These are phyloP conservation scores for Phytopythium chamaehyphon DNA, from an alignment of 352 stramenopile genomes.

Conservation along the genomic window DNA sequence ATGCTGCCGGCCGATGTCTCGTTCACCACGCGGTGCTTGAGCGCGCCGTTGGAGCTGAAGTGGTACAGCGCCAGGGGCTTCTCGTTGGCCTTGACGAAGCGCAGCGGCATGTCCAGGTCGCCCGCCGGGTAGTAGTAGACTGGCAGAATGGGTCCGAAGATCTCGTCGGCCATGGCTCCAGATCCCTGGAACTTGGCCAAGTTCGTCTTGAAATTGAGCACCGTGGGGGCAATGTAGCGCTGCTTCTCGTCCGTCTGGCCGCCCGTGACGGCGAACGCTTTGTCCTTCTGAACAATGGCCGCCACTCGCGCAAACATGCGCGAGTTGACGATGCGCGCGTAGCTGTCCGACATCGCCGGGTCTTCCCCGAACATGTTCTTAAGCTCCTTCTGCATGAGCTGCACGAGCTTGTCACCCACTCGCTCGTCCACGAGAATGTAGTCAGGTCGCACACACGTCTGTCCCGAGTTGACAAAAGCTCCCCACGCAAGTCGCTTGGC, in stretches of 20 bases:
- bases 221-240: slow-evolving; percentile 80
- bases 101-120: slow-evolving; percentile 27
- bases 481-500: slow-evolving; percentile 82
- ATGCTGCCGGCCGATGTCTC: slow-evolving; percentile 60
- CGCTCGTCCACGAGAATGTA: slow-evolving; percentile 89
- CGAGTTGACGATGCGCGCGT: slow-evolving; percentile 72
- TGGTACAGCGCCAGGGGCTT: slow-evolving; percentile 88
- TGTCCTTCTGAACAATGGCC: slow-evolving; percentile 29
- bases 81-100: slow-evolving; percentile 31
- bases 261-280: slow-evolving; percentile 52
- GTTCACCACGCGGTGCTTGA: slow-evolving; percentile 33
- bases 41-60: slow-evolving; percentile 47
- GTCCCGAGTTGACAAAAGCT: slow-evolving; percentile 89
- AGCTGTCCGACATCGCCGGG: slow-evolving; percentile 34
- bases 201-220: slow-evolving; percentile 83
- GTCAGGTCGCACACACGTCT: slow-evolving; percentile 94
- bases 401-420: slow-evolving; percentile 62
- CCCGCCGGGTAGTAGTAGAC: slow-evolving; percentile 75
- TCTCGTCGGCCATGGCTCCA: slow-evolving; percentile 88
- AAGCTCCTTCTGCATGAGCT: slow-evolving; percentile 28
- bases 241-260: slow-evolving; percentile 62
- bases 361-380: slow-evolving; percentile 41
- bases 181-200: slow-evolving; percentile 36
- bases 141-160: slow-evolving; percentile 95
- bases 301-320: slow-evolving; percentile 50